Percentiles rank a stretch among this genome's conserved stretches.
These are phyloP conservation scores for Cryptococcus jaspeensis DNA, from an alignment of 1,284 basidiomycete genomes.

Conservation along the genomic window DNA sequence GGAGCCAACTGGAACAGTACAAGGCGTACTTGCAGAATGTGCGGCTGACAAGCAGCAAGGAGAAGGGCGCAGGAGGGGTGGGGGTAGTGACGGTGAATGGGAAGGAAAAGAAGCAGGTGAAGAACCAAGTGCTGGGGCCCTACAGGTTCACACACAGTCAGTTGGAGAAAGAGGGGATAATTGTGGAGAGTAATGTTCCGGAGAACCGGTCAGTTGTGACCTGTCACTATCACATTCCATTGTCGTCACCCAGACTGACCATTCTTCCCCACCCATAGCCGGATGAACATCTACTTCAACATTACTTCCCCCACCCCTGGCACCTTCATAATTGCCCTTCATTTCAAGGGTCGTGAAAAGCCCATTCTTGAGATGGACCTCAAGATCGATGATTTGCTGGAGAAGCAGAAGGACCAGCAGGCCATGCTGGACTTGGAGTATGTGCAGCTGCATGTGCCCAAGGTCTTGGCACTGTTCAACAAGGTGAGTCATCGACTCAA, in stretches of 20 bases:
- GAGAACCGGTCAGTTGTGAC: slow-evolving; percentile 74
- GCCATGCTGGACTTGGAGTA: slow-evolving; percentile 94
- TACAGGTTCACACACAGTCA: slow-evolving; percentile 97
- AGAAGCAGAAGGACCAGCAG: slow-evolving; percentile 99
- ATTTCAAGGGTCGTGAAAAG: slow-evolving; percentile 99
- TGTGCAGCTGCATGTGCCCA: slow-evolving; percentile 93
- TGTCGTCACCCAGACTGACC: background rate
- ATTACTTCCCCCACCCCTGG: slow-evolving; percentile 96
- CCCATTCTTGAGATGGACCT: slow-evolving; percentile 99
- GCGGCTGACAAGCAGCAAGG: slow-evolving; percentile 65
- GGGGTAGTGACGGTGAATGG: slow-evolving; percentile 95
- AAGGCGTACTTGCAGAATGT: slow-evolving; percentile 99
- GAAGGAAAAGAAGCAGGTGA: slow-evolving; percentile 89
- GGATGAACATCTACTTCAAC: slow-evolving; percentile 98
- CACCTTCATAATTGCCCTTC: slow-evolving; percentile 96
- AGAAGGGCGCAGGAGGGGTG: slow-evolving; percentile 78
- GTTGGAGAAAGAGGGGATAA: slow-evolving; percentile 99
- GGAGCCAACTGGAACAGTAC: slow-evolving; percentile 96
- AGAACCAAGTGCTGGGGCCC: slow-evolving; percentile 85
- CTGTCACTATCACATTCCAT: background rate
- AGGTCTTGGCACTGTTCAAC: slow-evolving; percentile 85
- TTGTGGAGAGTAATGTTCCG: slow-evolving; percentile 96
- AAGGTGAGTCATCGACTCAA: no score
- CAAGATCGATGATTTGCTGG: slow-evolving; percentile 96
- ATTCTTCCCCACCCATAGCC: slow-evolving; percentile 55